Percentiles rank a stretch among this genome's conserved stretches.
Conservation (phyloP, 2,329 filamentous ascomycete genomes). For the Colletotrichum sp. region DNA sequence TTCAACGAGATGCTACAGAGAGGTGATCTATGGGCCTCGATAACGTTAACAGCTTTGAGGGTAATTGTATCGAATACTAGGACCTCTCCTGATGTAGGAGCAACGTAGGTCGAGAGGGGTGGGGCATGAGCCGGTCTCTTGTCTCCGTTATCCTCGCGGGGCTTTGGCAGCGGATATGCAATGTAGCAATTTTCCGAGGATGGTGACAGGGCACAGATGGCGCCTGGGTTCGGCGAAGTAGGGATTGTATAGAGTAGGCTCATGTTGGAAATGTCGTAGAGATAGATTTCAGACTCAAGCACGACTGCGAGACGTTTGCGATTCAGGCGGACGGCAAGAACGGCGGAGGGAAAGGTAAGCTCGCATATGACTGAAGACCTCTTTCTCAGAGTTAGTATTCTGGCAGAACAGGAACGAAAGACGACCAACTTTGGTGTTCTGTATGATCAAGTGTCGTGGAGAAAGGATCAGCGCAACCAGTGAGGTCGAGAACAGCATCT, state of each 20-base stretch:
- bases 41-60: slow-evolving; percentile 91
- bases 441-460: slow-evolving; percentile 89
- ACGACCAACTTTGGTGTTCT: slow-evolving; percentile 87
- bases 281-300: slow-evolving; percentile 93
- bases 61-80: slow-evolving; percentile 90
- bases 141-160: slow-evolving; percentile 64
- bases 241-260: slow-evolving; percentile 90
- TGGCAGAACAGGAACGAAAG: slow-evolving; percentile 20
- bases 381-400: slow-evolving; percentile 36
- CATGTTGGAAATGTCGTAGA: slow-evolving; percentile 99
- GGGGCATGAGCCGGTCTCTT: slow-evolving; percentile 81
- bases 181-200: slow-evolving; percentile 97
- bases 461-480: slow-evolving; percentile 93
- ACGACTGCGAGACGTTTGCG: slow-evolving; percentile 92
- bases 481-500: slow-evolving; percentile 99
- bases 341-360: slow-evolving; percentile 96
- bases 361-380: slow-evolving; percentile 90
- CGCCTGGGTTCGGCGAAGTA: slow-evolving; percentile 90
- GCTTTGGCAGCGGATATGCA: slow-evolving; percentile 86
- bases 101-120: slow-evolving; percentile 76
- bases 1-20: slow-evolving; percentile 91
- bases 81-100: slow-evolving; percentile 89
- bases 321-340: slow-evolving; percentile 92
- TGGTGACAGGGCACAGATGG: slow-evolving; percentile 90
- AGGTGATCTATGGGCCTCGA: slow-evolving; percentile 92